A percentile compares a stretch with the other conserved stretches of the same genome.
These are phyloP conservation scores for Coemansia sp. DNA, from an alignment of 192 early-diverging fungal species.

Conservation along the genomic window DNA sequence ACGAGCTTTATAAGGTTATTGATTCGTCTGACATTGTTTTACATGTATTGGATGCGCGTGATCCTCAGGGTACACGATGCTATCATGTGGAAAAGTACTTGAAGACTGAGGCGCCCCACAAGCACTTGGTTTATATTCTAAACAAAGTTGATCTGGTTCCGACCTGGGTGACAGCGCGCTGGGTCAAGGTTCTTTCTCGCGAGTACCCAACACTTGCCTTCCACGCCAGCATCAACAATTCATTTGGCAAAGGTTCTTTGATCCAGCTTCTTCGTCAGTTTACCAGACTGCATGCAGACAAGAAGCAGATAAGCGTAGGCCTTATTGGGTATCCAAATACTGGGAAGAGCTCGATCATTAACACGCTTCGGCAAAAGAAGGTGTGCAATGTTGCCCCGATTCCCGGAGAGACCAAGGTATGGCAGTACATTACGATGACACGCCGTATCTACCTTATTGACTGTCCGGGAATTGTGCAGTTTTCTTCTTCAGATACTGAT, in stretches of 20 bases:
- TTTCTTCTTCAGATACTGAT: conserved; percentile 82
- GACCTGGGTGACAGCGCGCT: conserved; percentile 96
- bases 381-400: conserved; percentile 98
- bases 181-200: conserved; percentile 88
- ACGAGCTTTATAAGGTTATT: conserved; percentile 98
- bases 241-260: conserved; percentile 97
- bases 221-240: conserved; percentile 97
- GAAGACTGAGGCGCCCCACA: conserved; percentile 90
- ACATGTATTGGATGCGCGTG: conserved; percentile 97
- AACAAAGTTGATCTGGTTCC: conserved; percentile 99
- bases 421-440: conserved; percentile 99
- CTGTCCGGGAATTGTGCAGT: conserved; percentile 97
- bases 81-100: conserved; percentile 87
- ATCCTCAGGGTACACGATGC: conserved; percentile 96
- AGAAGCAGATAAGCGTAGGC: conserved; percentile 98
- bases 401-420: conserved; percentile 97
- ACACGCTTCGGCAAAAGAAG: conserved; percentile 92
- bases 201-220: conserved; percentile 97
- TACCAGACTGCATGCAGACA: conserved; percentile 88
- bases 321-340: conserved; percentile 98
- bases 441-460: conserved; percentile 98
- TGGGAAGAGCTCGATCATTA: conserved; percentile 98
- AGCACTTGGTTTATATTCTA: conserved; percentile 92
- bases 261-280: conserved; percentile 99
- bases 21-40: conserved; percentile 95